Conservation (phyloP, 352 stramenopile genomes). For the Pythium aphanidermatum region DNA sequence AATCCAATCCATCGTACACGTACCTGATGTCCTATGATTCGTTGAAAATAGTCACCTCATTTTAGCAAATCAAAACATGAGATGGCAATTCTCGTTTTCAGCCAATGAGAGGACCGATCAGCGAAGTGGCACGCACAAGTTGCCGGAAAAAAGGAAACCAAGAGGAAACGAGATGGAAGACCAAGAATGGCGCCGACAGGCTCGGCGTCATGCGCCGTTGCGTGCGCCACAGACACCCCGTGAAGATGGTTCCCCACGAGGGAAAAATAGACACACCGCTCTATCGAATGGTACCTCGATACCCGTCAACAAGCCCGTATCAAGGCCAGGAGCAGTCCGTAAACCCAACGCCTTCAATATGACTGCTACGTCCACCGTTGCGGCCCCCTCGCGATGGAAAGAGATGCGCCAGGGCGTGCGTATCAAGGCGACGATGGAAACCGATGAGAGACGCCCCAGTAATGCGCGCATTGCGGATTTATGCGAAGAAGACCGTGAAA, state of each 20-base stretch:
- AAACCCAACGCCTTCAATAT: constrained; percentile 1
- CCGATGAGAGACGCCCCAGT: constrained; percentile 1
- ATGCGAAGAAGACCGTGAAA: constrained; percentile 68
- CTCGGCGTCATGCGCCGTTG: constrained; percentile 11
- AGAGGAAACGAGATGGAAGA: constrained; percentile 18
- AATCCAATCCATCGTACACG: constrained; percentile 1
- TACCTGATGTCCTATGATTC: constrained; percentile 1
- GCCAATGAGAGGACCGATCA: constrained; percentile 1
- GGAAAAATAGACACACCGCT: not conserved
- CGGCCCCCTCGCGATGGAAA: constrained; percentile 48
- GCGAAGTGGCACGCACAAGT: no score
- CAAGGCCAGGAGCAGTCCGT: constrained; percentile 8
- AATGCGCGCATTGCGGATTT: constrained; percentile 60
- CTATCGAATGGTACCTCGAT: constrained; percentile 2
- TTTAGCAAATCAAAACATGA: not conserved
- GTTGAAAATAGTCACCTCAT: not conserved
- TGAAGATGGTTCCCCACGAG: constrained; percentile 1
- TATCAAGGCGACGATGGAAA: constrained; percentile 46
- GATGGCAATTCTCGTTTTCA: no score
- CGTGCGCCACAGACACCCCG: not conserved
- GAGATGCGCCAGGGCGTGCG: constrained; percentile 60
- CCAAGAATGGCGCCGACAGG: constrained; percentile 12
- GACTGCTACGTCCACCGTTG: not conserved
- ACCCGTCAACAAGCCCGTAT: constrained; percentile 10
- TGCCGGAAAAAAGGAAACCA: no score